Evolutionary conservation across 306 rosid genomes (phyloP).

Genomic region (Quercus wislizeni): DNA sequence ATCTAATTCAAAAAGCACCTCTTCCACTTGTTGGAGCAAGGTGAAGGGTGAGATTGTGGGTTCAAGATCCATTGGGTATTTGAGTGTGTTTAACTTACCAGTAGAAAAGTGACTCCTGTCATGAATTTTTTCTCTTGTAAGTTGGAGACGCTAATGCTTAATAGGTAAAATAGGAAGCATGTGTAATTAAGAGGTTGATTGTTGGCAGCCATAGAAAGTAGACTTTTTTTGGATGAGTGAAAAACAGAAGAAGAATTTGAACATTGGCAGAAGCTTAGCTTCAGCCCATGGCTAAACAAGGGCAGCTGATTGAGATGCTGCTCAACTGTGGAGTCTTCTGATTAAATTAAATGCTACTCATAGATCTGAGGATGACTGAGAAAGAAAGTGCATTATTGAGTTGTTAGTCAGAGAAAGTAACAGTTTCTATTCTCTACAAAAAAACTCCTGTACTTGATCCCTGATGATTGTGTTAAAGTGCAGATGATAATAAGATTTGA

Average conservation of each 20-base stretch:
- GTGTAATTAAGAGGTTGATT: background rate
- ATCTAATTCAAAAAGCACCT: no score
- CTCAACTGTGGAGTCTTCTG: background rate
- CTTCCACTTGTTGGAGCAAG: no score
- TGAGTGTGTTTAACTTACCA: no score
- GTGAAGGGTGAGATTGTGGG: no score
- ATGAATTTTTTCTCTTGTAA: background rate
- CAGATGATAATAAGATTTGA: background rate
- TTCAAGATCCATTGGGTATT: no score
- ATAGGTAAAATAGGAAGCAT: background rate
- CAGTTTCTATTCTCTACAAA: background rate
- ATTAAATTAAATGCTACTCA: background rate
- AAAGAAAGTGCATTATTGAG: background rate
- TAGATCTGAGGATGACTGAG: background rate
- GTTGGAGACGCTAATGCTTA: background rate
- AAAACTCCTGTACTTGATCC: background rate
- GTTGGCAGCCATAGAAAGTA: background rate
- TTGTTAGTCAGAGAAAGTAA: background rate
- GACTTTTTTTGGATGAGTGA: background rate
- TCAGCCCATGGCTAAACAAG: background rate
- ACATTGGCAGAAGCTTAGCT: background rate
- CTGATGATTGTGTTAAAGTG: background rate
- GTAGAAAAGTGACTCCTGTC: no score
- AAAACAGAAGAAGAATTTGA: no score
- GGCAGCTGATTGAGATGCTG: background rate